Conservation (phyloP, 257 asterid genomes). For the Penstemon barbatus region DNA sequence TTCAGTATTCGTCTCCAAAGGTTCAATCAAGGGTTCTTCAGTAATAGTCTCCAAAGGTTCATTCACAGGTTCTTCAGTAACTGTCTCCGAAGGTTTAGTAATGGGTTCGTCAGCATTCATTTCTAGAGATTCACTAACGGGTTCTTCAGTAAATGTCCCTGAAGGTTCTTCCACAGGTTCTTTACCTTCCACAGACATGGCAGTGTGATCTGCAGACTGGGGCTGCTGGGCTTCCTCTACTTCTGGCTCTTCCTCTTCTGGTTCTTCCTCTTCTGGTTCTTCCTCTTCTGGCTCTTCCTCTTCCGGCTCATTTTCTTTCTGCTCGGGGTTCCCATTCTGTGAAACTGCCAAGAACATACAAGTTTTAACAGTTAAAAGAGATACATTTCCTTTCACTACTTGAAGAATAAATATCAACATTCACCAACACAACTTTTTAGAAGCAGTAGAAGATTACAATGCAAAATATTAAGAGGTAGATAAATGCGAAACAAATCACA, state of each 20-base stretch:
- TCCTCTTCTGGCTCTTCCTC: conserved; percentile 37
- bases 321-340: conserved; percentile 40
- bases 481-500: neutral
- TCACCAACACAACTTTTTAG: neutral
- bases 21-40: conserved; percentile 29
- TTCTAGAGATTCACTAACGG: too few species aligned
- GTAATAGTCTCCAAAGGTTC: conserved; percentile 26
- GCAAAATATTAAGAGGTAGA: neutral
- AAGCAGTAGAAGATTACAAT: neutral
- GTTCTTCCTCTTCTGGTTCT: conserved; percentile 29
- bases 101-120: too few species aligned
- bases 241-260: conserved; percentile 24
- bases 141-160: neutral
- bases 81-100: too few species aligned
- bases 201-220: conserved; percentile 28
- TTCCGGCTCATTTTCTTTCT: conserved; percentile 32
- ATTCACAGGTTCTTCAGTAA: conserved; percentile 32
- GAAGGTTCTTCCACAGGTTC: conserved; percentile 39
- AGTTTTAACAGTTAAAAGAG: neutral
- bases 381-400: neutral
- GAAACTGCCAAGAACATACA: conserved; percentile 26
- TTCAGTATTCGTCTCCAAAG: conserved; percentile 19
- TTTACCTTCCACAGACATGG: conserved; percentile 31
- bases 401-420: neutral
- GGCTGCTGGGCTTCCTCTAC: conserved; percentile 32